Percentiles rank a stretch among this genome's conserved stretches.
Evolutionary conservation across 768 basidiomycete genomes (phyloP).

Genomic region (Lentinula boryana): DNA sequence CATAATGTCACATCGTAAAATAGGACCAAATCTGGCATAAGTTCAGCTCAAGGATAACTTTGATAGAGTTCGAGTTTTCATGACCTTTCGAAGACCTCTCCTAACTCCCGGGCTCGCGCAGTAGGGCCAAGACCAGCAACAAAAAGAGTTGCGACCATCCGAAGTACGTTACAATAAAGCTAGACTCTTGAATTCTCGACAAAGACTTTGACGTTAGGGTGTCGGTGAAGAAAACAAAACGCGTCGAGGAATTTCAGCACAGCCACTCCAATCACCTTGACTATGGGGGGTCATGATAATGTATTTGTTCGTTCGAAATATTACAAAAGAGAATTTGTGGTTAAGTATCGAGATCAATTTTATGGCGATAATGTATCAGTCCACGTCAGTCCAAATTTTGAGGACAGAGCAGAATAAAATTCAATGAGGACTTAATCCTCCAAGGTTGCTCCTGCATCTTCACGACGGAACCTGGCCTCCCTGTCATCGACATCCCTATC

Average conservation of each 20-base stretch:
- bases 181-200: background rate
- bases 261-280: background rate
- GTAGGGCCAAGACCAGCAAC: constrained; percentile 80
- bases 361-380: background rate
- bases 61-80: background rate
- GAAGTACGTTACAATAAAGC: background rate
- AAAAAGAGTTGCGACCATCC: constrained; percentile 79
- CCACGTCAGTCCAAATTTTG: background rate
- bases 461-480: background rate
- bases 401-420: background rate
- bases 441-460: background rate
- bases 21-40: constrained; percentile 59
- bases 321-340: background rate
- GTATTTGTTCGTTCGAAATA: background rate
- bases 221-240: background rate
- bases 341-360: background rate
- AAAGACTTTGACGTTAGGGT: background rate
- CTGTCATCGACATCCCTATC: background rate
- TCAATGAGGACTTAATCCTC: background rate
- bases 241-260: background rate
- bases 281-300: background rate
- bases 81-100: constrained; percentile 78
- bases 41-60: background rate
- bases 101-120: constrained; percentile 80
- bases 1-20: constrained; percentile 86